phyloP scores from a whole-genome alignment of 306 rosid species.

The Prunus mume region DNA sequence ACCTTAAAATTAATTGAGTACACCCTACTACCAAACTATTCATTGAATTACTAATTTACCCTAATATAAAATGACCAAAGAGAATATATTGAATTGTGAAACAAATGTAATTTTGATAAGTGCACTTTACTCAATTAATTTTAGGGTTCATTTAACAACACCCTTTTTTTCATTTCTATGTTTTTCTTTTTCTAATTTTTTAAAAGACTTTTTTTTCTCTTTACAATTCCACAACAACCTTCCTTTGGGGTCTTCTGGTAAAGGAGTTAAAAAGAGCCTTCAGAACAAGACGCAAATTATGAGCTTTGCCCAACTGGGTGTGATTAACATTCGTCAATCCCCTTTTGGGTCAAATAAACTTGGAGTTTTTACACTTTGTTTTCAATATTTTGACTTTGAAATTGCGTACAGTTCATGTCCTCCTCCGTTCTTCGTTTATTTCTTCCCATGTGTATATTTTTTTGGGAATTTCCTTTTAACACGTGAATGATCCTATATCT shows the following conservation, averaged over 20 bases:
- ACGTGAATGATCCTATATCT: no score
- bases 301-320: constrained; percentile 37
- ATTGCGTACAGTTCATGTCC: constrained; percentile 38
- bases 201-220: neutral
- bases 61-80: no score
- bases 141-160: no score
- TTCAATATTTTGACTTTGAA: constrained; percentile 58
- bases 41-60: no score
- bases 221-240: constrained; percentile 20
- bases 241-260: no score
- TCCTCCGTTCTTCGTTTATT: neutral
- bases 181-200: no score
- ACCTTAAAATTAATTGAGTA: no score
- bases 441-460: neutral
- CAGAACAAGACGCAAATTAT: neutral
- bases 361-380: neutral
- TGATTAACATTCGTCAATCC: constrained; percentile 46
- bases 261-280: constrained; percentile 16
- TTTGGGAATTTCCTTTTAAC: constrained; percentile 9
- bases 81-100: no score
- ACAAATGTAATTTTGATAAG: no score
- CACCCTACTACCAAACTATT: no score
- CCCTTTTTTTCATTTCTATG: no score
- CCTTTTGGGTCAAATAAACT: constrained; percentile 25
- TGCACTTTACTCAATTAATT: no score